phyloP scores from a whole-genome alignment of 2,329 filamentous ascomycete species.

The Geosmithia morbida region DNA sequence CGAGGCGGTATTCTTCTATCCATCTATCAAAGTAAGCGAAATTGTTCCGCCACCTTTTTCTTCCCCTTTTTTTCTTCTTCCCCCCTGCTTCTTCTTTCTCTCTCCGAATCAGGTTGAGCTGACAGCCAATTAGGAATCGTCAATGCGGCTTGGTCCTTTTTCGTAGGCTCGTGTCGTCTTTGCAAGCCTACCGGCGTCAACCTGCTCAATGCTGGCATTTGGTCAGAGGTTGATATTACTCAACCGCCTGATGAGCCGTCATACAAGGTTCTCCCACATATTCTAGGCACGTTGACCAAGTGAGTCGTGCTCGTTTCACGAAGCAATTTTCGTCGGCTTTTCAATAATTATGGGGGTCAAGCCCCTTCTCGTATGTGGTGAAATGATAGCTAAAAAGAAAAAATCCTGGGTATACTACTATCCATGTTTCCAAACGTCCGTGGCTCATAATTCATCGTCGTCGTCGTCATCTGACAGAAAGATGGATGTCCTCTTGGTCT shows the following conservation, averaged over 20 bases:
- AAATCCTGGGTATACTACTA: neutral
- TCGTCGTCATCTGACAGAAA: conserved; percentile 12
- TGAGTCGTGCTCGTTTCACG: too few relatives aligned
- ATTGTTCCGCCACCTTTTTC: neutral
- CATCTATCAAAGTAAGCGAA: conserved; percentile 35
- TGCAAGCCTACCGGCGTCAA: conserved; percentile 30
- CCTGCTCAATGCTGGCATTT: conserved; percentile 33
- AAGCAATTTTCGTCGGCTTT: too few relatives aligned
- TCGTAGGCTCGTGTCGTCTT: conserved; percentile 37
- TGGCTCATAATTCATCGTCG: conserved; percentile 9
- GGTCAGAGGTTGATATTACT: conserved; percentile 32
- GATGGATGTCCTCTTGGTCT: conserved; percentile 5
- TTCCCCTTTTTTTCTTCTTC: too few relatives aligned
- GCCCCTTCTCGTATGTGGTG: neutral
- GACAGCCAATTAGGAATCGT: conserved; percentile 22
- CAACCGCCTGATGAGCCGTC: conserved; percentile 24
- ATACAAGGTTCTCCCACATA: conserved; percentile 29
- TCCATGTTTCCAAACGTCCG: neutral
- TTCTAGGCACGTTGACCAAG: conserved; percentile 38
- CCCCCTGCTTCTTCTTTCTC: too few relatives aligned
- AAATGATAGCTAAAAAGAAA: neutral
- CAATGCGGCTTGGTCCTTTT: conserved; percentile 36
- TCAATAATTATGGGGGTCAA: too few relatives aligned
- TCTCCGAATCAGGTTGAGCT: neutral
- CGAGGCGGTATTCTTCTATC: conserved; percentile 22